A percentile compares a stretch with the other conserved stretches of the same genome.
These are phyloP conservation scores for Cryomyces minteri DNA, from an alignment of 495 filamentous ascomycete genomes.

Conservation along the genomic window DNA sequence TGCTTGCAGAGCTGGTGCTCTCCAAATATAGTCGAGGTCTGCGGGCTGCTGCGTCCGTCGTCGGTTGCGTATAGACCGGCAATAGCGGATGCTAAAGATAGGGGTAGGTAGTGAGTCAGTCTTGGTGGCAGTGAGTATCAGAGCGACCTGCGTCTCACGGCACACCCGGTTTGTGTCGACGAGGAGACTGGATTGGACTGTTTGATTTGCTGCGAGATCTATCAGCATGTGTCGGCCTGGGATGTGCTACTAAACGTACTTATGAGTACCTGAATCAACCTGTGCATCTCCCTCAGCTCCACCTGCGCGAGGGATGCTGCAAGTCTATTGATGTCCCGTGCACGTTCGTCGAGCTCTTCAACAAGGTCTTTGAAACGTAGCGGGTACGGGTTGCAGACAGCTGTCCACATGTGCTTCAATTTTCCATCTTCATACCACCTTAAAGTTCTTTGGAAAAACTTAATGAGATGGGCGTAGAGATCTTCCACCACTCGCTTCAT, in stretches of 20 bases:
- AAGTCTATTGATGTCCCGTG: not conserved
- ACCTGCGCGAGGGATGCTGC: not conserved
- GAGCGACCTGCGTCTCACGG: not conserved
- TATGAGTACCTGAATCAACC: not conserved
- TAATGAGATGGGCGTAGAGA: constrained; percentile 19
- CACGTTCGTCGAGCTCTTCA: constrained; percentile 5
- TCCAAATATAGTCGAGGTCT: not conserved
- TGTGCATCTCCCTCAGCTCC: constrained; percentile 1
- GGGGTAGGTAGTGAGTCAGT: not conserved
- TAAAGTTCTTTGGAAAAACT: constrained; percentile 13
- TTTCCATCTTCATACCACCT: constrained; percentile 18
- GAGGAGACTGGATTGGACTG: not conserved
- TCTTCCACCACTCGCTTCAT: constrained; percentile 15
- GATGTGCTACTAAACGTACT: not conserved
- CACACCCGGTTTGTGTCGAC: not conserved
- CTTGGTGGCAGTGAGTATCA: not conserved
- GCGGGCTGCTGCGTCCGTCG: too few species aligned
- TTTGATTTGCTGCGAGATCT: not conserved
- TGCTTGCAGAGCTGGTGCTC: not conserved
- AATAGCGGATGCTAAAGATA: not conserved
- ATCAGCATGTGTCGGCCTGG: not conserved
- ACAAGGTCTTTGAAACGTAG: constrained; percentile 14
- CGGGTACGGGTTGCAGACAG: constrained; percentile 9
- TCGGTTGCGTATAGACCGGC: not conserved
- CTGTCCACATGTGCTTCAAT: constrained; percentile 5